Evolutionary conservation across 305 asterid genomes (phyloP).

Genomic region (Fraxinus ornus): DNA sequence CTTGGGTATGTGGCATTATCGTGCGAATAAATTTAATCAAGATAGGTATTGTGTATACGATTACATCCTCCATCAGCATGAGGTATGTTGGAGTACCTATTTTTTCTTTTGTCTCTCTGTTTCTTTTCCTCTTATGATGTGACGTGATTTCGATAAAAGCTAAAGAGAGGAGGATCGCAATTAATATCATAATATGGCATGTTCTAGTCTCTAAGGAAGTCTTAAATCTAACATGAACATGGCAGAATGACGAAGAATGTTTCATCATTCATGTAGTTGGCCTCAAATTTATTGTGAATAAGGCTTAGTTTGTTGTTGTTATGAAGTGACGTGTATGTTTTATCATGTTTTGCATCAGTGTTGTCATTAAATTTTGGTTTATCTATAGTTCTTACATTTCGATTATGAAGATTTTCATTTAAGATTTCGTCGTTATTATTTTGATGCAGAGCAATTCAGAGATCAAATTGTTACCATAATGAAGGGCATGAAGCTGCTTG

Average conservation of each 20-base stretch:
- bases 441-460: slow-evolving; percentile 44
- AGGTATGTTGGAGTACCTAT: slow-evolving; percentile 24
- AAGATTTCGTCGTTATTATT: background rate
- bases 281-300: no score
- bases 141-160: no score
- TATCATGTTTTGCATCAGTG: background rate
- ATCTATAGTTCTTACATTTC: background rate
- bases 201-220: background rate
- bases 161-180: no score
- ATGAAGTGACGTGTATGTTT: background rate
- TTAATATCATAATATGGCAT: no score
- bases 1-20: slow-evolving; percentile 38
- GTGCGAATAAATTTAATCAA: slow-evolving; percentile 34
- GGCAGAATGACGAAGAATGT: background rate
- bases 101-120: no score
- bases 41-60: slow-evolving; percentile 37
- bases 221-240: background rate
- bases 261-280: no score
- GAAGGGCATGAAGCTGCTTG: slow-evolving; percentile 41
- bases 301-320: background rate
- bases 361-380: background rate
- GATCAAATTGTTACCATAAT: slow-evolving; percentile 46
- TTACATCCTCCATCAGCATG: slow-evolving; percentile 41
- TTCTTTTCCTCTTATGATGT: no score
- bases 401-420: background rate